These are phyloP conservation scores for Podaxis rugospora DNA, from an alignment of 768 basidiomycete species.

Conservation along the genomic window DNA sequence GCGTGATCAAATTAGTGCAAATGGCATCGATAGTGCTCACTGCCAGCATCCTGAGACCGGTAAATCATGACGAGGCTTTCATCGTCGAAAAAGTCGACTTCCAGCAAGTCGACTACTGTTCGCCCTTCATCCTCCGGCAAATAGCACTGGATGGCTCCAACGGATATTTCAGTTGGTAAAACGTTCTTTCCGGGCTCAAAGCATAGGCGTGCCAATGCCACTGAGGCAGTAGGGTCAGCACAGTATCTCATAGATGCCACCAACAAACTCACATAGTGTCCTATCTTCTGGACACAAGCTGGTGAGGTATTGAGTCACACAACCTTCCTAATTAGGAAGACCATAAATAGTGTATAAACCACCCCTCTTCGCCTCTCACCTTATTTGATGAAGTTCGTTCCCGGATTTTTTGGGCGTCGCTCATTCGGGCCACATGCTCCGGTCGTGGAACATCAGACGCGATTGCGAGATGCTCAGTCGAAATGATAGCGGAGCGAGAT, in stretches of 20 bases:
- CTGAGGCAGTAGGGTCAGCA: slow-evolving; percentile 28
- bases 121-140: slow-evolving; percentile 35
- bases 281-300: slow-evolving; percentile 34
- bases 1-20: slow-evolving; percentile 30
- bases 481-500: slow-evolving; percentile 49
- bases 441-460: not conserved
- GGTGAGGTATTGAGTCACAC: slow-evolving; percentile 49
- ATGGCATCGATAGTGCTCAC: slow-evolving; percentile 35
- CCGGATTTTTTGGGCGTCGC: slow-evolving; percentile 24
- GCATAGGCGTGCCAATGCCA: slow-evolving; percentile 53
- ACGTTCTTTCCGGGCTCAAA: slow-evolving; percentile 24
- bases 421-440: slow-evolving; percentile 2
- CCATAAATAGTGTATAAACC: slow-evolving; percentile 1
- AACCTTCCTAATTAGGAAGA: slow-evolving; percentile 31
- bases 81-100: slow-evolving; percentile 79
- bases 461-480: slow-evolving; percentile 7
- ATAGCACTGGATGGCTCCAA: slow-evolving; percentile 54
- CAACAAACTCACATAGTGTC: slow-evolving; percentile 19
- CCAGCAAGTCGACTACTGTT: slow-evolving; percentile 49
- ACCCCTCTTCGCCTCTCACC: slow-evolving; percentile 31
- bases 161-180: slow-evolving; percentile 37
- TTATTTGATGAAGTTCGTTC: slow-evolving; percentile 54
- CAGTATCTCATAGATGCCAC: not conserved
- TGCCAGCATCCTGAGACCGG: slow-evolving; percentile 40
- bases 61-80: slow-evolving; percentile 62